Percentiles rank a stretch among this genome's conserved stretches.
Evolutionary conservation across 352 stramenopile species (phyloP).

Genomic region (Globisporangium echinulatum): DNA sequence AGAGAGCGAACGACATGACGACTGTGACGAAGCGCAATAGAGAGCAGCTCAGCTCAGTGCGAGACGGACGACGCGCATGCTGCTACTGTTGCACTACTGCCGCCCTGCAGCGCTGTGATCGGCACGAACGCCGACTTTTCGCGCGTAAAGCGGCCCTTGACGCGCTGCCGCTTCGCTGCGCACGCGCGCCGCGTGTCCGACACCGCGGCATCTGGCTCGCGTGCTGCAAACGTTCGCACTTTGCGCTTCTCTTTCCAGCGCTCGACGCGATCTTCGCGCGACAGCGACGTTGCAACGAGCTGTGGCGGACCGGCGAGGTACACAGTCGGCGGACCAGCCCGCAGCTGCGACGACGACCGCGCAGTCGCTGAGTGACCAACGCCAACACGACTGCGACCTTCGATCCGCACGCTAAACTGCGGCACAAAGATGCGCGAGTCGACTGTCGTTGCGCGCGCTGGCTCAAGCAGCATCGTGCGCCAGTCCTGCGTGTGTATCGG

Average conservation of each 20-base stretch:
- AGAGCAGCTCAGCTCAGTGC: background rate
- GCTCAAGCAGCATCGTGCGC: slow-evolving; percentile 28
- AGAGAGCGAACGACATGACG: background rate
- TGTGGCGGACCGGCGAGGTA: slow-evolving; percentile 28
- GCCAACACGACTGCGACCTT: slow-evolving; percentile 11
- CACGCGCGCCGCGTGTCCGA: slow-evolving; percentile 47
- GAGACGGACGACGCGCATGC: too few species aligned
- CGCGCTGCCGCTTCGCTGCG: slow-evolving; percentile 54
- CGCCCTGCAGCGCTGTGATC: slow-evolving; percentile 55
- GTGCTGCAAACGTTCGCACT: slow-evolving; percentile 14
- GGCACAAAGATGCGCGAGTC: slow-evolving; percentile 55
- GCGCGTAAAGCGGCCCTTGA: slow-evolving; percentile 55
- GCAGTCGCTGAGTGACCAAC: background rate
- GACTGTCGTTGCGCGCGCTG: slow-evolving; percentile 26
- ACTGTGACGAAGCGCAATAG: background rate
- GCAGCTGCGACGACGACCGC: slow-evolving; percentile 3
- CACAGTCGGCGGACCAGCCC: slow-evolving; percentile 4
- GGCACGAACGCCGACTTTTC: slow-evolving; percentile 54
- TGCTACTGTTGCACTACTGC: background rate
- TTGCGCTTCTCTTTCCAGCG: slow-evolving; percentile 42
- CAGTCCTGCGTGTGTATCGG: background rate
- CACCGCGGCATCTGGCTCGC: slow-evolving; percentile 21
- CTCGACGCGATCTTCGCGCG: slow-evolving; percentile 21
- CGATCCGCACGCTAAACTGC: slow-evolving; percentile 44
- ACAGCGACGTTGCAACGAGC: slow-evolving; percentile 8